A percentile compares a stretch with the other conserved stretches of the same genome.
Conservation (phyloP, 78 protist genomes). For the Dictyostelium capitatum region DNA sequence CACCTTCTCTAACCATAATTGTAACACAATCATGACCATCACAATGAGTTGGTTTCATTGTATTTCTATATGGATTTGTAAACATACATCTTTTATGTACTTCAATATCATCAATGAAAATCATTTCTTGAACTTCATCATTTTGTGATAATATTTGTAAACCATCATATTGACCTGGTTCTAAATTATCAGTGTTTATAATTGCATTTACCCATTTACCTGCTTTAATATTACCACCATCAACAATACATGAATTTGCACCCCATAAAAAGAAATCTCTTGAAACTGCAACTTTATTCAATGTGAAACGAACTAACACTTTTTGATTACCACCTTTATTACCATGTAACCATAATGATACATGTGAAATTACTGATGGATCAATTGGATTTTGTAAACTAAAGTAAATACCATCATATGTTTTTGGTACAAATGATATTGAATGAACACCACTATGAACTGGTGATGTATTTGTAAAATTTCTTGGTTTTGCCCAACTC, state of each 20-base stretch:
- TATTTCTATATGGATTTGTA: conserved; percentile 19
- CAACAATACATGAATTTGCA: not conserved
- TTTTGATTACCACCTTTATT: conserved; percentile 42
- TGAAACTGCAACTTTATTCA: conserved; percentile 46
- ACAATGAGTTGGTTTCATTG: not conserved
- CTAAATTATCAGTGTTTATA: not conserved
- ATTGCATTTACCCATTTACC: conserved; percentile 42
- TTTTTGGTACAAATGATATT: conserved; percentile 48
- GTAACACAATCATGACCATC: conserved; percentile 15
- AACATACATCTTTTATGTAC: conserved; percentile 35
- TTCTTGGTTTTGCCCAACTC: conserved; percentile 52
- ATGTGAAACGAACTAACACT: conserved; percentile 13
- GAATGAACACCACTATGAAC: conserved; percentile 39
- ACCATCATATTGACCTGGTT: conserved; percentile 66
- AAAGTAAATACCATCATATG: conserved; percentile 47
- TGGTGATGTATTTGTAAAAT: not conserved
- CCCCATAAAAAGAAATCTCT: conserved; percentile 32
- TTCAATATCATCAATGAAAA: conserved; percentile 50
- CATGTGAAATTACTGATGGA: conserved; percentile 24
- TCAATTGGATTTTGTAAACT: conserved; percentile 53
- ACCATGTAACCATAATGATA: conserved; percentile 51
- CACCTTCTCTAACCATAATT: not conserved
- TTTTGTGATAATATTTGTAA: conserved; percentile 25
- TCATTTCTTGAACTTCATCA: conserved; percentile 4
- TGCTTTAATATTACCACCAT: conserved; percentile 7